Evolutionary conservation across 2,329 filamentous ascomycete genomes (phyloP).

Genomic region (Sporothrix phasma): DNA sequence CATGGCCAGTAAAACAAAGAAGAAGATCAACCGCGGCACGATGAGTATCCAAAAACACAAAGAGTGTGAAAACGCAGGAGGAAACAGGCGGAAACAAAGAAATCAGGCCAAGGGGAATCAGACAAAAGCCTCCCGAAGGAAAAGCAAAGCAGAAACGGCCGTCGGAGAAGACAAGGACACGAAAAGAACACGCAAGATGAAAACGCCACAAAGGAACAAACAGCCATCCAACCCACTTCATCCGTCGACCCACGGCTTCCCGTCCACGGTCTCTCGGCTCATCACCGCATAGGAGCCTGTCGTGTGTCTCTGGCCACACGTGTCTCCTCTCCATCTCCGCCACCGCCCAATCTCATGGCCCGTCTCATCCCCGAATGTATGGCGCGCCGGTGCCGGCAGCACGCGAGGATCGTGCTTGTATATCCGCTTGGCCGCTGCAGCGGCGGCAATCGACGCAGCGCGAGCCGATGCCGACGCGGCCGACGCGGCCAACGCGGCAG

Average conservation of each 20-base stretch:
- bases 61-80: background rate
- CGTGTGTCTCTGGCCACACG: background rate
- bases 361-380: background rate
- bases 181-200: background rate
- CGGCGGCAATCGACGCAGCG: background rate
- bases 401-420: background rate
- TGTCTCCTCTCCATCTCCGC: background rate
- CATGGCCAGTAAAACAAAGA: background rate
- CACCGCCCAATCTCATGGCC: background rate
- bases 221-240: background rate
- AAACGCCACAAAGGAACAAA: background rate
- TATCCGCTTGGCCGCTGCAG: background rate
- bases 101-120: background rate
- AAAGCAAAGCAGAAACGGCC: background rate
- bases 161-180: background rate
- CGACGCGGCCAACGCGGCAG: background rate
- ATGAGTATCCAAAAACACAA: background rate
- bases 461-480: background rate
- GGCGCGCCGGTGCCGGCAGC: background rate
- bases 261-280: background rate
- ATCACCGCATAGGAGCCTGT: background rate
- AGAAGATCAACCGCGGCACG: background rate
- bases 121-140: slow-evolving; percentile 2
- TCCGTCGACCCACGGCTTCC: background rate
- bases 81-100: background rate